A percentile compares a stretch with the other conserved stretches of the same genome.
phyloP scores from a whole-genome alignment of 192 early-diverging fungal species.

The Coemansia sp. region DNA sequence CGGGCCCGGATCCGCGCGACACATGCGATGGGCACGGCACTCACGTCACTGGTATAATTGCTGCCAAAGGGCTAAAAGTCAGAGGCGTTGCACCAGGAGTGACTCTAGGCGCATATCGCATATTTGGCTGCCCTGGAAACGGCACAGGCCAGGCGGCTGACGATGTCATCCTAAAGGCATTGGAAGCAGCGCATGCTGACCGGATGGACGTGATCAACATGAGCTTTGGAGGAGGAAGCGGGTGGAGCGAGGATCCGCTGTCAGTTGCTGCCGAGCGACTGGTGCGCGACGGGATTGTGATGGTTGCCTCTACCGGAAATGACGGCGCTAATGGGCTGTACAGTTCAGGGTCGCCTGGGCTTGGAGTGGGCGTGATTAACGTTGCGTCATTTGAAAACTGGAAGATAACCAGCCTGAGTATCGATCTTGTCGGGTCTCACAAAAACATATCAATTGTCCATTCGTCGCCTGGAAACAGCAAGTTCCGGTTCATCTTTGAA shows the following conservation, averaged over 20 bases:
- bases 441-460: conserved; percentile 49
- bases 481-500: conserved; percentile 40
- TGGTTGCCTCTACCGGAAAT: conserved; percentile 67
- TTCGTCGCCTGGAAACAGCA: conserved; percentile 48
- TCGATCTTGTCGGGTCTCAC: conserved; percentile 30
- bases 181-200: conserved; percentile 67
- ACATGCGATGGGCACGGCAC: conserved; percentile 66
- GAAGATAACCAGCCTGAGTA: conserved; percentile 47
- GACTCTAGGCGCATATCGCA: conserved; percentile 73
- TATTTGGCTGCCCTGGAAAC: conserved; percentile 73
- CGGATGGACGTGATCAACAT: conserved; percentile 82
- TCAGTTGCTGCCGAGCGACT: conserved; percentile 59
- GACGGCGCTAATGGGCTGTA: conserved; percentile 65
- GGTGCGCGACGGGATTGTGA: conserved; percentile 38
- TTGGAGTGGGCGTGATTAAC: conserved; percentile 54
- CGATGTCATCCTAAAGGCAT: conserved; percentile 69
- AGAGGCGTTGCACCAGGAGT: conserved; percentile 81
- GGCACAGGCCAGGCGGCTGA: conserved; percentile 64
- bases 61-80: conserved; percentile 63
- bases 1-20: conserved; percentile 57
- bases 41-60: conserved; percentile 70
- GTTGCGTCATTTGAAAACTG: conserved; percentile 55
- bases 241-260: conserved; percentile 60
- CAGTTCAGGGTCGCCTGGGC: conserved; percentile 58
- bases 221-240: conserved; percentile 68